Percentiles rank a stretch among this genome's conserved stretches.
phyloP scores from a whole-genome alignment of 1,284 basidiomycete species.

The Melampsora larici-populina region DNA sequence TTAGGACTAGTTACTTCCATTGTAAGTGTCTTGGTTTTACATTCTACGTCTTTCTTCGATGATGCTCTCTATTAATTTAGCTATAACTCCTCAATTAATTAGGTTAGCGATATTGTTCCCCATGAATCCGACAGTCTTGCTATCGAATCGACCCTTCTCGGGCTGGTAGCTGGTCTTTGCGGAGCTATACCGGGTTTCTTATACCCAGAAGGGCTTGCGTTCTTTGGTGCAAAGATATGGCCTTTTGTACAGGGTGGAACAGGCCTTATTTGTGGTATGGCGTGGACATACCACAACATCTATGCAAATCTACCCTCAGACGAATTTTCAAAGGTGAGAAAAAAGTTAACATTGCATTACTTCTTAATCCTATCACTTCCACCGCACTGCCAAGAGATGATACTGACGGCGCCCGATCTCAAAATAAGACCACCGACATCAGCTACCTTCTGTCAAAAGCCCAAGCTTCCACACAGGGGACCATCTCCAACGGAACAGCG shows the following conservation, averaged over 20 bases:
- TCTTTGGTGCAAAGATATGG: slow-evolving; percentile 22
- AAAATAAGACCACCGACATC: slow-evolving; percentile 17
- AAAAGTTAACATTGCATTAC: neutral
- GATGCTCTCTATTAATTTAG: neutral
- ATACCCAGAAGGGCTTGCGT: slow-evolving; percentile 15
- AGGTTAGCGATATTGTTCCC: slow-evolving; percentile 37
- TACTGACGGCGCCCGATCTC: neutral
- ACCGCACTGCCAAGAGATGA: neutral
- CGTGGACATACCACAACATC: slow-evolving; percentile 16
- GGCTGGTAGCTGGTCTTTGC: slow-evolving; percentile 26
- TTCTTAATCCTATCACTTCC: neutral
- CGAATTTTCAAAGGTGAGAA: slow-evolving; percentile 5
- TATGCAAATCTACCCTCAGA: neutral
- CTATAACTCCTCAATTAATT: neutral
- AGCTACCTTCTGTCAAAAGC: slow-evolving; percentile 33
- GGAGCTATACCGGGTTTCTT: slow-evolving; percentile 38
- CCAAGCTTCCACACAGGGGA: slow-evolving; percentile 28
- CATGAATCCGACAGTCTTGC: slow-evolving; percentile 17
- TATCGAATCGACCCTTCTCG: slow-evolving; percentile 16
- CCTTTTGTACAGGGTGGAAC: slow-evolving; percentile 12
- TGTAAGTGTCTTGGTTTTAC: neutral
- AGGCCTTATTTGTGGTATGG: neutral
- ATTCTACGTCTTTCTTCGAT: neutral
- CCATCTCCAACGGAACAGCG: neutral
- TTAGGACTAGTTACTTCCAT: neutral